Evolutionary conservation across 768 basidiomycete species (phyloP).

Genomic region (Hygrophorus russula): DNA sequence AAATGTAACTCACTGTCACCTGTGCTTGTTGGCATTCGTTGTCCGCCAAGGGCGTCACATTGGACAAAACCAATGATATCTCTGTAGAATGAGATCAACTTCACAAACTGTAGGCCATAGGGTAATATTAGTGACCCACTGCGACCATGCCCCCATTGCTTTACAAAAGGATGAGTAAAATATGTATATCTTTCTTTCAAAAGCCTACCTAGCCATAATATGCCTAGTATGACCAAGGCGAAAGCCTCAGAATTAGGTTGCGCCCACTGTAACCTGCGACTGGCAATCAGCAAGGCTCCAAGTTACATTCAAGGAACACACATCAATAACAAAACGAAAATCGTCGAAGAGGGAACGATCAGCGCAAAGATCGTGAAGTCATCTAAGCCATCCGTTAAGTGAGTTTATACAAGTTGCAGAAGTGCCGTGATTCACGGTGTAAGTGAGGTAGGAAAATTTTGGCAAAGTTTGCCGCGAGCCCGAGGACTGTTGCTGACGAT

Average conservation of each 20-base stretch:
- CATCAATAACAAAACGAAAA: conserved; percentile 52
- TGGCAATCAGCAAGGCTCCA: conserved; percentile 3
- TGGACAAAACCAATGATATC: conserved; percentile 60
- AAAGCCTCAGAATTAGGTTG: conserved; percentile 54
- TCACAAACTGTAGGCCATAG: background rate
- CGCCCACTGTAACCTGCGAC: conserved; percentile 53
- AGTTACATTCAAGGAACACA: conserved; percentile 18
- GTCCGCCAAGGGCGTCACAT: conserved; percentile 39
- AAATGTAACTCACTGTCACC: conserved; percentile 36
- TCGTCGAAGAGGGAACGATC: conserved; percentile 52
- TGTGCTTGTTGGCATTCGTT: conserved; percentile 35
- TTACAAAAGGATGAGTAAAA: conserved; percentile 4
- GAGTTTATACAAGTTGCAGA: background rate
- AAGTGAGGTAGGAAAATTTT: conserved; percentile 52
- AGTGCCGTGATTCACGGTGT: conserved; percentile 38
- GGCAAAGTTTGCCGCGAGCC: conserved; percentile 59
- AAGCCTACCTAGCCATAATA: conserved; percentile 60
- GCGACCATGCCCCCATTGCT: conserved; percentile 68
- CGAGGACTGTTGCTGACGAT: conserved; percentile 48
- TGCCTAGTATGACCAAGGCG: conserved; percentile 39
- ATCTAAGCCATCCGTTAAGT: conserved; percentile 23
- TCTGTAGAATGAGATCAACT: conserved; percentile 14
- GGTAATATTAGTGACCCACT: conserved; percentile 30
- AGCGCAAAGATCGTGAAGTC: conserved; percentile 65
- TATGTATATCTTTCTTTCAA: background rate